Base-by-base conservation (phyloP, 2,329 filamentous ascomycete species). In the Tolypocladium tundrense region DNA sequence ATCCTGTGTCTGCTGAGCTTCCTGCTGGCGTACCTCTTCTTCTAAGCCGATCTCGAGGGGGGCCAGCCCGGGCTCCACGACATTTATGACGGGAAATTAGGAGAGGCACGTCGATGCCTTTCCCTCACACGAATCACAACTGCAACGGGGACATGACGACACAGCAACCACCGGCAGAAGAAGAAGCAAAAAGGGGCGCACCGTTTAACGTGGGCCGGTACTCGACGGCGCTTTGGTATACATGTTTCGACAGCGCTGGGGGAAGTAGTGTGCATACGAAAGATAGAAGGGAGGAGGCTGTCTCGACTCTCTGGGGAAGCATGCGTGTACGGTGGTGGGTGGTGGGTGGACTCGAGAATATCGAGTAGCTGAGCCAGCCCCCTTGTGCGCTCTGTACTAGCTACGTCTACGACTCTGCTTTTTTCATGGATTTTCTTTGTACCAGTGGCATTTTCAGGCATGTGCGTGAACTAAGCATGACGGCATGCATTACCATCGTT, bases 11-110 rank as follows among this genome's bases (percentile, higher is more conserved):
- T 99, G 67, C 67, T 96, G 62, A 92, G 90, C 78, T 99, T 99
- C 77, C 75, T 99, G 69, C 82, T 97, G 66, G 94, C 91, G 57
- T 99, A 97, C 76, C 84, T 97, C 73, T 91, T 99, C 79, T 99
- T 99, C 75, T 99, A 86, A 80, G 57, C 31, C 59, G 57, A 60
- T 50, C 54, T 33, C 37, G 16, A 35, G 4, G 31, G 16, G 16
- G 27, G 4, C 9, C 16, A 11, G 48, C 27, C n/a, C 16, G 16
- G 48, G 31, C 16, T 7, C 27, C 16, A 51, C 27, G 48, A 27
- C 5, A 19, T 8, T 55, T 43, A 57, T 50, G 54, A 27, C 40
- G 39, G 48, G 9, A 35, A 51, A 11, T 4, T 16, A 35, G 24
- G 31, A 14, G 19, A 31, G 31, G 10, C 9, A 13, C 8, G 13